Base-by-base conservation (phyloP, 2,329 filamentous ascomycete species). In the Sclerotinia sclerotiorum region DNA sequence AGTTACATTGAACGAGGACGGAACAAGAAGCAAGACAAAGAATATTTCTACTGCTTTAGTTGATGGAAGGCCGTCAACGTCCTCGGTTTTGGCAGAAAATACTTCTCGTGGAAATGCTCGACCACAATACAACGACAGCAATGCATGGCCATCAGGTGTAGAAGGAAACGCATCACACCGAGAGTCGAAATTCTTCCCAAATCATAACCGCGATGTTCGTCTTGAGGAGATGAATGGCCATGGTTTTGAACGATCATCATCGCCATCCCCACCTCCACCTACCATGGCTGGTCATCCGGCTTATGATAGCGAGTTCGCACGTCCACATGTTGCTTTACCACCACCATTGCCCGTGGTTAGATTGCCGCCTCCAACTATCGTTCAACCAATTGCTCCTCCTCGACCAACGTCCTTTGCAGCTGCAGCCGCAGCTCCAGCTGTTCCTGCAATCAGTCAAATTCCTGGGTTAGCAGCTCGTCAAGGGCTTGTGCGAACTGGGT, bases 321-420 rank as follows among this genome's bases (percentile, higher is more conserved):
- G 85, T 69, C 91, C 91, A 4, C 85, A 89, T 68, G 90, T 94
- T 10, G 88, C 86, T 48, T 80, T 94, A 11, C 91, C 91, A 0
- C 86, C 82, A 49, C 87, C 88, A 10, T 84, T 89, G 67, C 92
- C 92, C 44, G 85, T 93, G 35, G 94, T 98, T 17, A 93, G 90
- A 76, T 84, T 98, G 5, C 94, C 91, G 10, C 77, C 81, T 32
- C 80, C 82, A 24, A 77, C 80, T 61, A 76, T 81, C 29, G 76
- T 78, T 68, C 77, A 81, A 57, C 80, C 81, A 49, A 74, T 79
- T 62, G 82, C 81, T 46, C 81, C 83, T 48, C 81, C 83, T 15
- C 80, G 77, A 21, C 82, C 72, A 74, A 79, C 63, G 75, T 84
- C 79, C 74, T 84, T 78, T 78, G 79, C 80, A 6, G 78, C 79